phyloP scores from a whole-genome alignment of 495 filamentous ascomycete species.

The Penicillium verhagenii region DNA sequence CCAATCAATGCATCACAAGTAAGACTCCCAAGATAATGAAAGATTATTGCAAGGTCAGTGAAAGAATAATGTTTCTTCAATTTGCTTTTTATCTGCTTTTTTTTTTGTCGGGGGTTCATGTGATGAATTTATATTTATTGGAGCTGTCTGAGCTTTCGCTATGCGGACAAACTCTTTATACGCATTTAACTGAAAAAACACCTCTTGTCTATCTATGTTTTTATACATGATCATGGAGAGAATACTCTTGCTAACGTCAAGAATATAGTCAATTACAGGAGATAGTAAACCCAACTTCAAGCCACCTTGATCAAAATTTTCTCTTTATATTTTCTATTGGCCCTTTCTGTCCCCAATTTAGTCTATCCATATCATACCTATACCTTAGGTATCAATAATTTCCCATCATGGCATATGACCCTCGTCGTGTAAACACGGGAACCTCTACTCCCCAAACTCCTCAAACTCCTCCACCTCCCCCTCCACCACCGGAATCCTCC shows the following conservation, averaged over 20 bases:
- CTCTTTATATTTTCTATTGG: conserved; percentile 1
- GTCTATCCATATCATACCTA: conserved; percentile 10
- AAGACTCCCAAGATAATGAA: conserved; percentile 30
- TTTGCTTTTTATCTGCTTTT: conserved; percentile 6
- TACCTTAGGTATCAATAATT: conserved; percentile 6
- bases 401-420: conserved; percentile 55
- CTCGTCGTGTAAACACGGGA: conserved; percentile 49
- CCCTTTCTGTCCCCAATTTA: conserved; percentile 9
- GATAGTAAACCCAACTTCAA: conserved; percentile 41
- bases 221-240: background rate
- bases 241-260: conserved; percentile 23
- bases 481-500: conserved; percentile 32
- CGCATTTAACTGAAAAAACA: conserved; percentile 44
- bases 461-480: conserved; percentile 53
- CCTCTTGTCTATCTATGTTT: background rate
- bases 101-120: conserved; percentile 9
- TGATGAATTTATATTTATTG: conserved; percentile 79
- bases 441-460: conserved; percentile 43
- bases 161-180: conserved; percentile 52
- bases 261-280: conserved; percentile 33
- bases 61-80: background rate
- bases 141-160: conserved; percentile 87
- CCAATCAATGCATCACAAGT: conserved; percentile 16
- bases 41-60: conserved; percentile 36
- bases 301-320: conserved; percentile 37